phyloP scores from a whole-genome alignment of 495 filamentous ascomycete species.

The Aspergillus avenaceus region DNA sequence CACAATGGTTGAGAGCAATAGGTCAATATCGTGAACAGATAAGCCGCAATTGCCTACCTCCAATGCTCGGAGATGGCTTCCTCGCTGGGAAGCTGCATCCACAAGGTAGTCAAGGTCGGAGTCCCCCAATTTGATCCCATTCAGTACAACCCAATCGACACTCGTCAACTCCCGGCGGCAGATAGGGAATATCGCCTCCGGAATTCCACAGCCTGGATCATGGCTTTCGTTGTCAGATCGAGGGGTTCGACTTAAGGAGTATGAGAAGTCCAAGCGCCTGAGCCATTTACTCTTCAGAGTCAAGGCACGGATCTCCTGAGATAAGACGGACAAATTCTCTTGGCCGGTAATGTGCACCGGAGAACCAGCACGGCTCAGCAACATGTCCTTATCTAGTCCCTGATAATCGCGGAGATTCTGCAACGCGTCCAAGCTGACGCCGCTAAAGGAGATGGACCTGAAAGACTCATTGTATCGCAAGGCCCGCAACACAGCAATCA shows the following conservation, averaged over 20 bases:
- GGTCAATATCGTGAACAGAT: conserved; percentile 47
- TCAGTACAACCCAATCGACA: conserved; percentile 76
- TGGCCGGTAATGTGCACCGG: conserved; percentile 56
- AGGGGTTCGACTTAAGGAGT: conserved; percentile 48
- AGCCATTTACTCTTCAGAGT: conserved; percentile 63
- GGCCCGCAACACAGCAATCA: conserved; percentile 81
- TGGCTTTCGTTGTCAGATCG: conserved; percentile 48
- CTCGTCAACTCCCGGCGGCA: conserved; percentile 70
- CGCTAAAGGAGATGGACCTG: conserved; percentile 74
- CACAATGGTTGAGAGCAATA: conserved; percentile 40
- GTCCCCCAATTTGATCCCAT: conserved; percentile 78
- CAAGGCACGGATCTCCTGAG: conserved; percentile 70
- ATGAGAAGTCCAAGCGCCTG: conserved; percentile 61
- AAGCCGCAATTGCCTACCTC: conserved; percentile 77
- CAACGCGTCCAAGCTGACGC: conserved; percentile 65
- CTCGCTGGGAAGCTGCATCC: conserved; percentile 59
- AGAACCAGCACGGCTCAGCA: conserved; percentile 52
- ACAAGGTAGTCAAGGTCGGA: conserved; percentile 72
- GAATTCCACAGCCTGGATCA: conserved; percentile 72
- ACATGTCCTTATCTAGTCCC: conserved; percentile 61
- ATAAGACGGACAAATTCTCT: conserved; percentile 55
- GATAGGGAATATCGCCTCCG: conserved; percentile 72
- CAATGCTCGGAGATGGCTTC: conserved; percentile 69
- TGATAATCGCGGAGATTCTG: conserved; percentile 57
- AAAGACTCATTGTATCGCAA: conserved; percentile 92